phyloP scores from a whole-genome alignment of 1,284 basidiomycete genomes.

The Pseudozyma flocculosa region DNA sequence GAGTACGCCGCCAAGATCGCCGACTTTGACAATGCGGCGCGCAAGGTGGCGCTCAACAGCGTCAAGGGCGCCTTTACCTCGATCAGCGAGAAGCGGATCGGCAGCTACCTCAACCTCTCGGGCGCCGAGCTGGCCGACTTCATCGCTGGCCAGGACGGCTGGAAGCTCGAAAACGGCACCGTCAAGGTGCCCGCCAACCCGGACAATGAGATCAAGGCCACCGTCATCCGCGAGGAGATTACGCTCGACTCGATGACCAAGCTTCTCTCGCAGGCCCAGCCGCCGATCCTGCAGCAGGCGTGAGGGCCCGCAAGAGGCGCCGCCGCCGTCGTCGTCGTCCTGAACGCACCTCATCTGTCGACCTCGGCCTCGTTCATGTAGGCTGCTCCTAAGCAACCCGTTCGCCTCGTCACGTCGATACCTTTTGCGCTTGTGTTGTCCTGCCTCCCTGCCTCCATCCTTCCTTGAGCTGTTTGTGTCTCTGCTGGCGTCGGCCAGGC shows the following conservation, averaged over 20 bases:
- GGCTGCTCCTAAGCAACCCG: too few species aligned
- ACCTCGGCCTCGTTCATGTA: too few species aligned
- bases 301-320: too few species aligned
- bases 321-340: too few species aligned
- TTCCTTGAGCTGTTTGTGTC: too few species aligned
- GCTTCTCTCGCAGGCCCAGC: slow-evolving; percentile 43
- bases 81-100: slow-evolving; percentile 70
- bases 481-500: too few species aligned
- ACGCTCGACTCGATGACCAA: slow-evolving; percentile 67
- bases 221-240: slow-evolving; percentile 87
- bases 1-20: slow-evolving; percentile 79
- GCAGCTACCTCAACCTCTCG: slow-evolving; percentile 71
- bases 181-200: slow-evolving; percentile 67
- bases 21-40: slow-evolving; percentile 77
- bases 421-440: too few species aligned
- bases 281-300: slow-evolving; percentile 26
- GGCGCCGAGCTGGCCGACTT: slow-evolving; percentile 71
- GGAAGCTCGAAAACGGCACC: slow-evolving; percentile 70
- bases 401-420: too few species aligned
- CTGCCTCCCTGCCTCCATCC: too few species aligned
- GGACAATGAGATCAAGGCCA: slow-evolving; percentile 83
- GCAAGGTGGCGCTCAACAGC: slow-evolving; percentile 73
- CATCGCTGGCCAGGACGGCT: slow-evolving; percentile 69
- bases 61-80: slow-evolving; percentile 76
- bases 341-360: too few species aligned